Base-by-base conservation (phyloP, 176 grass and related monocot species). In the Avena insularis region DNA sequence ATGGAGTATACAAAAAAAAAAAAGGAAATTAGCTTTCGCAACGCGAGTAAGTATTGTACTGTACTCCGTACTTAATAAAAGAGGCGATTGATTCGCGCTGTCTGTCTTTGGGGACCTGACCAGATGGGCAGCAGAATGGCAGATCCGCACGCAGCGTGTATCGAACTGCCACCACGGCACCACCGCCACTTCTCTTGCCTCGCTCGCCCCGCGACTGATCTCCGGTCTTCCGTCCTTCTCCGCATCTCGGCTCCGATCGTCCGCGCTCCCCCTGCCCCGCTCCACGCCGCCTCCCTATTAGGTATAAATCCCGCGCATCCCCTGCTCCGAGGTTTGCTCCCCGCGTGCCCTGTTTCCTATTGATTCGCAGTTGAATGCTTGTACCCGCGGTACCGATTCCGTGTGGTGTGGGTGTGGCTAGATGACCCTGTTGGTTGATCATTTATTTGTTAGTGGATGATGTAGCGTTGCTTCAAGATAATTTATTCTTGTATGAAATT, bases 111-210 rank as follows among this genome's bases (percentile, higher is more conserved):
- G 68, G 68, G 17, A 12, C 19, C 36, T 1, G 68, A 71, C 19
- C 68, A 46, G 17, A 71, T 71, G 36, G 36, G 36, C 68, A 45
- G 36, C 68, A 45, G 67, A 71, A 71, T 71, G 67, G 67, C 67
- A 71, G 67, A 71, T 71, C 67, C 67, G 67, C 67, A 43, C 35
- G 67, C 33, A 45, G 17, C 36, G 36, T 71, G 20, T 71, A 43
- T 5, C 67, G 9, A 4, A 45, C 36, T 71, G 67, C 67, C 36
- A 43, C 36, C 67, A 70, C 23, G 33, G 33, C 61, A 12, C 31
- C 57, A 54, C 51, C 51, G 15, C 51, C 51, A 14, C 51, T 4
- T 56, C 15, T 56, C 57, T 59, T 7, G 57, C 58, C 58, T 8
- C 1, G 35, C 16, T 15, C 55, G 6, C 31, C 36, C 36, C 31